A percentile compares a stretch with the other conserved stretches of the same genome.
Conservation (phyloP, 495 filamentous ascomycete genomes). For the Astrothelium macrocarpum region DNA sequence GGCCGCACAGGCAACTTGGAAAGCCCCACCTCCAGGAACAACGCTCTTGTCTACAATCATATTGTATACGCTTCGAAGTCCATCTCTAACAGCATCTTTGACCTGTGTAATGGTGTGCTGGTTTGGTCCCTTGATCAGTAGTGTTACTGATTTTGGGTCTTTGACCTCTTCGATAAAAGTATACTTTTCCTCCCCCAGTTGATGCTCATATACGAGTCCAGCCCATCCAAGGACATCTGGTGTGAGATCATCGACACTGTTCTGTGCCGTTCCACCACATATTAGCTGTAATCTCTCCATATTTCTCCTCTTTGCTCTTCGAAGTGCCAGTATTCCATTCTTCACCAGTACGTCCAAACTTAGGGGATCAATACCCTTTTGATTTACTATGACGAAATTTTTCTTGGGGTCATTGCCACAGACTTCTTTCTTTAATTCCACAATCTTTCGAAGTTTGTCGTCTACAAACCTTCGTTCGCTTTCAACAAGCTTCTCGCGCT, state of each 20-base stretch:
- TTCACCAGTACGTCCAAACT: conserved; percentile 92
- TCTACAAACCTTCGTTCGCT: conserved; percentile 94
- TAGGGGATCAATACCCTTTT: conserved; percentile 96
- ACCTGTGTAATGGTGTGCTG: conserved; percentile 92
- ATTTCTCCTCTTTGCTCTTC: conserved; percentile 91
- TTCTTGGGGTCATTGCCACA: conserved; percentile 93
- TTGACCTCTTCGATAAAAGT: conserved; percentile 98
- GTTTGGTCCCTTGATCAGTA: conserved; percentile 97
- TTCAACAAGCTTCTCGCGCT: conserved; percentile 95
- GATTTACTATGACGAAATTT: conserved; percentile 95
- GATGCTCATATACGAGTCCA: conserved; percentile 91
- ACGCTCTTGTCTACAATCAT: conserved; percentile 96
- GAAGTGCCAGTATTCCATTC: conserved; percentile 91
- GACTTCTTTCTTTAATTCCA: conserved; percentile 95
- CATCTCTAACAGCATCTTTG: conserved; percentile 94
- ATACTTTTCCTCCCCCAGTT: conserved; percentile 96
- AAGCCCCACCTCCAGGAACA: conserved; percentile 88
- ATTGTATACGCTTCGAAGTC: conserved; percentile 91
- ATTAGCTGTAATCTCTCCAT: conserved; percentile 97
- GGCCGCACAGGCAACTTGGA: conserved; percentile 88
- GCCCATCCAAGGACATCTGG: conserved; percentile 93
- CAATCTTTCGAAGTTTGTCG: conserved; percentile 92
- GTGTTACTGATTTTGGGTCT: conserved; percentile 95
- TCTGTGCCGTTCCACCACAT: conserved; percentile 82
- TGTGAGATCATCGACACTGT: conserved; percentile 87